Percentiles rank a stretch among this genome's conserved stretches.
phyloP scores from a whole-genome alignment of 2,329 filamentous ascomycete genomes.

The Harringtonia lauricola region DNA sequence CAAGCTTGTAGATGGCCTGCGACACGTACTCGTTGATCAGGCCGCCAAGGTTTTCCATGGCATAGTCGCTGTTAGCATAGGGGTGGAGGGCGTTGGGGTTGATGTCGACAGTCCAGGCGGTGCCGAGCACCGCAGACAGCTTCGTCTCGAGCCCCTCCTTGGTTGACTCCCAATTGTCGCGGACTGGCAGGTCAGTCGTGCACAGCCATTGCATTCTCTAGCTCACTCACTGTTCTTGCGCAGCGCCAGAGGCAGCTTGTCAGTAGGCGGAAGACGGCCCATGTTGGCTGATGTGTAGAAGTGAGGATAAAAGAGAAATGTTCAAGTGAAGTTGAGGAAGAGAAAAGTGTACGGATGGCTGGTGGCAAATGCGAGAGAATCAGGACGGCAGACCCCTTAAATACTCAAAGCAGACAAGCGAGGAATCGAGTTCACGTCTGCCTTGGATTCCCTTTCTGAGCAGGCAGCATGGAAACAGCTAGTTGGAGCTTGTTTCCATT shows the following conservation, averaged over 20 bases:
- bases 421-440: no score
- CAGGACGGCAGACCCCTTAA: no score
- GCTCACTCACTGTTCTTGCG: conserved; percentile 36
- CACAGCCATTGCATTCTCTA: no score
- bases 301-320: no score
- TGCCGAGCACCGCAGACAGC: conserved; percentile 33
- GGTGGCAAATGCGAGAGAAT: no score
- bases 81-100: conserved; percentile 34
- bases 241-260: conserved; percentile 37
- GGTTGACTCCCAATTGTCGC: conserved; percentile 39
- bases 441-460: no score
- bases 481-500: no score
- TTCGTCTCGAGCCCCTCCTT: conserved; percentile 31
- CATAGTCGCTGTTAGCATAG: conserved; percentile 29
- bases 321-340: no score
- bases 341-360: no score
- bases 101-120: conserved; percentile 37
- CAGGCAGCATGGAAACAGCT: no score
- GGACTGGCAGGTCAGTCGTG: conserved; percentile 23
- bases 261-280: conserved; percentile 33
- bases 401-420: no score
- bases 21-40: conserved; percentile 30
- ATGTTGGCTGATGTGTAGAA: no score
- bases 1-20: conserved; percentile 5
- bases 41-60: conserved; percentile 29